A percentile compares a stretch with the other conserved stretches of the same genome.
phyloP scores from a whole-genome alignment of 768 basidiomycete species.

The Suillus clintonianus region DNA sequence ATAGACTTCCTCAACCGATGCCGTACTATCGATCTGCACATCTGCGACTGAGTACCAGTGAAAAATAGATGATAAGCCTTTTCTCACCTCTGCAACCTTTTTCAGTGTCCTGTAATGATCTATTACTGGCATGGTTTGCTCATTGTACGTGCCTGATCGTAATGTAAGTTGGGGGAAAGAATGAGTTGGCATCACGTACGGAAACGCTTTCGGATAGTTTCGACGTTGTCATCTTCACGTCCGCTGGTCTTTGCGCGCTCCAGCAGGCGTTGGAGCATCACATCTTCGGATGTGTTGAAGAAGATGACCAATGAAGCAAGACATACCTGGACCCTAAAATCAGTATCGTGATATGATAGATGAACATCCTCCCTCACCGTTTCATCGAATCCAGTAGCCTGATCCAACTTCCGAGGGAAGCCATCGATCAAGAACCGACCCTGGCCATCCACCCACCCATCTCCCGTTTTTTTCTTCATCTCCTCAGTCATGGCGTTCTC shows the following conservation, averaged over 20 bases:
- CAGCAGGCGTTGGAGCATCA: conserved; percentile 83
- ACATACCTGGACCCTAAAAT: conserved; percentile 62
- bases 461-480: conserved; percentile 44
- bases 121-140: conserved; percentile 91
- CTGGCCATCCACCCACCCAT: conserved; percentile 67
- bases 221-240: conserved; percentile 91
- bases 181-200: conserved; percentile 46
- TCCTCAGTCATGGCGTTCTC: conserved; percentile 85
- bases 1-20: conserved; percentile 73
- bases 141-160: neutral
- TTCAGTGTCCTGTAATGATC: conserved; percentile 65
- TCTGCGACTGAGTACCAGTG: neutral
- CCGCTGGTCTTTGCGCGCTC: conserved; percentile 94
- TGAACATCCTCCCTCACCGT: conserved; percentile 50
- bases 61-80: neutral
- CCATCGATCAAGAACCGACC: conserved; percentile 96
- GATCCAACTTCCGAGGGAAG: conserved; percentile 99
- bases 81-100: conserved; percentile 79
- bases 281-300: conserved; percentile 84
- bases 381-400: conserved; percentile 88
- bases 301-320: conserved; percentile 77
- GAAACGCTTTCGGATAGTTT: conserved; percentile 97
- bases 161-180: neutral
- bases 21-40: conserved; percentile 66
- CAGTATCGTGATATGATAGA: neutral